A percentile compares a stretch with the other conserved stretches of the same genome.
phyloP scores from a whole-genome alignment of 192 early-diverging fungal genomes.

The Linnemannia schmuckeri region DNA sequence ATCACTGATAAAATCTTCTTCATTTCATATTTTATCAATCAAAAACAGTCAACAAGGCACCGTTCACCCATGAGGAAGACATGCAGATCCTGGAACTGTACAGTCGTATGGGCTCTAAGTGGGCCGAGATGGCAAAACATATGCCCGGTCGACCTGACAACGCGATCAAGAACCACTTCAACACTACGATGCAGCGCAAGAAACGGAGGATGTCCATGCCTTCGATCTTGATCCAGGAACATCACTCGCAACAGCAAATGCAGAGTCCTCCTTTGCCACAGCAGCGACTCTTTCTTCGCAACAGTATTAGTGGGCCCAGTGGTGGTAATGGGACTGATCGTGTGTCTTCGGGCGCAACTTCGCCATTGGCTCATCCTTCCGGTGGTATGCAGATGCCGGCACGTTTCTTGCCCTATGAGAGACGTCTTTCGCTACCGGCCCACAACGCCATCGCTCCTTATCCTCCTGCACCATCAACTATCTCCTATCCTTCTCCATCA shows the following conservation, averaged over 20 bases:
- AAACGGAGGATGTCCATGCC: constrained; percentile 38
- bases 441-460: constrained; percentile 4
- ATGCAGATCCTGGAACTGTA: constrained; percentile 27
- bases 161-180: constrained; percentile 38
- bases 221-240: constrained; percentile 21
- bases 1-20: not conserved
- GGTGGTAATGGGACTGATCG: not conserved
- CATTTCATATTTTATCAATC: not conserved
- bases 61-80: constrained; percentile 32
- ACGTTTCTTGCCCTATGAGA: constrained; percentile 39
- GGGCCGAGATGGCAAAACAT: constrained; percentile 36
- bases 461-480: not conserved
- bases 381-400: not conserved
- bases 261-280: not conserved
- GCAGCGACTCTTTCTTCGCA: not conserved
- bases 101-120: constrained; percentile 26
- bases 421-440: constrained; percentile 35
- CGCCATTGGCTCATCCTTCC: not conserved
- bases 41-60: constrained; percentile 26
- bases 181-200: constrained; percentile 36
- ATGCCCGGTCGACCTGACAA: constrained; percentile 32
- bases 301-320: not conserved
- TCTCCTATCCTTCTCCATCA: not conserved
- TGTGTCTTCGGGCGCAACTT: not conserved
- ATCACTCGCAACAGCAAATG: not conserved